Percentiles rank a stretch among this genome's conserved stretches.
These are phyloP conservation scores for Phytopythium oedochilum DNA, from an alignment of 352 stramenopile species.

Conservation along the genomic window DNA sequence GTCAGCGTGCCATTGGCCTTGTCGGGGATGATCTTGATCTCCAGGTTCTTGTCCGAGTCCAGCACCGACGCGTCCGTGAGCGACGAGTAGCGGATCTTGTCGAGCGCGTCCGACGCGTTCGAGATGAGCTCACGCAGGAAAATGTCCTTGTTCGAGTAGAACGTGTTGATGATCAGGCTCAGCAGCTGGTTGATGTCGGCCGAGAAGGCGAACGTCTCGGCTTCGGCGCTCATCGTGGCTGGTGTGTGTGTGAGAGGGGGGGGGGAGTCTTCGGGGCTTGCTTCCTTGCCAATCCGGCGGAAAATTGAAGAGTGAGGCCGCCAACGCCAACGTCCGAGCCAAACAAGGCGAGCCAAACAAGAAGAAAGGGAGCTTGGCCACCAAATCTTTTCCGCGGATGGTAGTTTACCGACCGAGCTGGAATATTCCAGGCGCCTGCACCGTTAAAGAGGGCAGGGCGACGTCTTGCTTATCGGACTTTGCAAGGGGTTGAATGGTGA, in stretches of 20 bases:
- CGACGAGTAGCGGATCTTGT: constrained; percentile 99
- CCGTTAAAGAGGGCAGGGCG: constrained; percentile 19
- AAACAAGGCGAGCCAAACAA: neutral
- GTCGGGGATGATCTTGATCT: constrained; percentile 97
- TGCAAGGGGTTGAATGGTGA: neutral
- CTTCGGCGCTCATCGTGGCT: constrained; percentile 77
- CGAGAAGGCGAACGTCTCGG: constrained; percentile 96
- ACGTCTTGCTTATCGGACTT: constrained; percentile 12
- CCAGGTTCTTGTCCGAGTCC: constrained; percentile 85
- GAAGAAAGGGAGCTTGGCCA: constrained; percentile 10
- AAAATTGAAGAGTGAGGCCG: constrained; percentile 66
- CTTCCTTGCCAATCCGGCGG: constrained; percentile 14
- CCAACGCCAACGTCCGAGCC: neutral
- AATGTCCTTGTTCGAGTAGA: constrained; percentile 98
- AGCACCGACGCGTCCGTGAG: constrained; percentile 87
- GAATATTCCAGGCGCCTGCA: constrained; percentile 10
- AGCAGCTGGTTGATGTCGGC: constrained; percentile 98
- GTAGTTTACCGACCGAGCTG: constrained; percentile 8
- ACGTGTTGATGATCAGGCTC: constrained; percentile 99
- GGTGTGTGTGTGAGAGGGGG: neutral
- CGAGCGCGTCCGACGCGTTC: constrained; percentile 97
- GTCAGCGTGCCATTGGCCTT: constrained; percentile 93
- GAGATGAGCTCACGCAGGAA: constrained; percentile 99
- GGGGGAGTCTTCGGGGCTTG: constrained; percentile 12
- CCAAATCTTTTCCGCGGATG: constrained; percentile 1